Evolutionary conservation across 768 basidiomycete species (phyloP).

Genomic region (Tubosaeta sp.): DNA sequence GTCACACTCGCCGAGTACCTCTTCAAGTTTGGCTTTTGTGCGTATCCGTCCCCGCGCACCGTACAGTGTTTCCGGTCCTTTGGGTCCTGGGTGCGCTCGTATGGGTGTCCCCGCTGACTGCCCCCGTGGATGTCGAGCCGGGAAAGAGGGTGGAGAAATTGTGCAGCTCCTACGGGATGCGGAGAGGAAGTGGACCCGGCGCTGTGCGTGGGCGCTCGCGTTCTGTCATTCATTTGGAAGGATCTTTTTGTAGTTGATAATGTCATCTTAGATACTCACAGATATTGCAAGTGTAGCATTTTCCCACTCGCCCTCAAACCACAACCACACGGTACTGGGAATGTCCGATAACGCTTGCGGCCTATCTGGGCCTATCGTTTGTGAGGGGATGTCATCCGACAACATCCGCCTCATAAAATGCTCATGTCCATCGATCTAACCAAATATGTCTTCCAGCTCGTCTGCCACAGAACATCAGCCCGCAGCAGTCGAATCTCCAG

Average conservation of each 20-base stretch:
- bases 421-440: too few species aligned
- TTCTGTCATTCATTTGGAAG: too few species aligned
- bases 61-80: constrained; percentile 44
- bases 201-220: constrained; percentile 22
- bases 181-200: constrained; percentile 41
- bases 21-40: constrained; percentile 49
- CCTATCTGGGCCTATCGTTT: too few species aligned
- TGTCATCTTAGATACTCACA: neutral
- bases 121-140: constrained; percentile 26
- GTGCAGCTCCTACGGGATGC: constrained; percentile 30
- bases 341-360: too few species aligned
- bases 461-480: constrained; percentile 19
- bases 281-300: too few species aligned
- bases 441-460: constrained; percentile 14
- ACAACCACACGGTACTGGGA: too few species aligned
- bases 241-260: neutral
- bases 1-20: constrained; percentile 43
- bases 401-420: too few species aligned
- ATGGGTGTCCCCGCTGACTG: constrained; percentile 35
- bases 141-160: constrained; percentile 36
- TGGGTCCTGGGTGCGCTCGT: constrained; percentile 43
- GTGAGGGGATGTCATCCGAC: too few species aligned
- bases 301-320: too few species aligned
- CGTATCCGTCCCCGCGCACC: constrained; percentile 16
- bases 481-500: constrained; percentile 7